phyloP scores from a whole-genome alignment of 331 rosid species.

The Rhamnella rubrinervis region DNA sequence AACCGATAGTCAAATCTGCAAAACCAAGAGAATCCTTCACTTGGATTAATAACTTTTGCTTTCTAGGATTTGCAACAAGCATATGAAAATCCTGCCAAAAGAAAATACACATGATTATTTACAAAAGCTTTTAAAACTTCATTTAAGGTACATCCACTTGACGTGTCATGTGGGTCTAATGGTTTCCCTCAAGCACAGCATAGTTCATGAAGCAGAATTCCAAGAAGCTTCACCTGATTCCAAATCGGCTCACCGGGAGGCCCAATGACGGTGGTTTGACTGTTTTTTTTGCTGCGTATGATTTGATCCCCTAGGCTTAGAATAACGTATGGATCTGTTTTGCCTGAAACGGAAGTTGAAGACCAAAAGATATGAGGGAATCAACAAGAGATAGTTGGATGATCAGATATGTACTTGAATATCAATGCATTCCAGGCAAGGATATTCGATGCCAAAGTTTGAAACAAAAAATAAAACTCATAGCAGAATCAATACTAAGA shows the following conservation, averaged over 20 bases:
- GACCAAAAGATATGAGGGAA: constrained; percentile 4
- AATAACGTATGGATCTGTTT: constrained; percentile 92
- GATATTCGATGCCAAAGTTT: not conserved
- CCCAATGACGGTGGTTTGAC: constrained; percentile 95
- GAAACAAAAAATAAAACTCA: not conserved
- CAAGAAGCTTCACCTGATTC: constrained; percentile 75
- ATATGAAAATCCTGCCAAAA: constrained; percentile 82
- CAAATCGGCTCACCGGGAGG: constrained; percentile 98
- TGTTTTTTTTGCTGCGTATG: constrained; percentile 92
- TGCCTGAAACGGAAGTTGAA: constrained; percentile 49
- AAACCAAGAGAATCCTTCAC: constrained; percentile 94
- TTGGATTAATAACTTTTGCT: constrained; percentile 72
- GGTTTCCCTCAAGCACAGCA: not conserved
- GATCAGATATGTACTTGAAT: not conserved
- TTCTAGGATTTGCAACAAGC: constrained; percentile 88
- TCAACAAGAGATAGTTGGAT: not conserved
- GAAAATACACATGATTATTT: constrained; percentile 14
- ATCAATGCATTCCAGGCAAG: constrained; percentile 4
- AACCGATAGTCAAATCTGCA: constrained; percentile 70
- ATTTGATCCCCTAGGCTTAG: constrained; percentile 79
- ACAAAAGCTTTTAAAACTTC: constrained; percentile 4
- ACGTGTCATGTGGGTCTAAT: not conserved
- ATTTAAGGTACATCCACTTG: not conserved
- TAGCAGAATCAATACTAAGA: not conserved
- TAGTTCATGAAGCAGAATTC: not conserved